A percentile compares a stretch with the other conserved stretches of the same genome.
These are phyloP conservation scores for Wickerhamomyces alni DNA, from an alignment of 805 yeast genomes.

Conservation along the genomic window DNA sequence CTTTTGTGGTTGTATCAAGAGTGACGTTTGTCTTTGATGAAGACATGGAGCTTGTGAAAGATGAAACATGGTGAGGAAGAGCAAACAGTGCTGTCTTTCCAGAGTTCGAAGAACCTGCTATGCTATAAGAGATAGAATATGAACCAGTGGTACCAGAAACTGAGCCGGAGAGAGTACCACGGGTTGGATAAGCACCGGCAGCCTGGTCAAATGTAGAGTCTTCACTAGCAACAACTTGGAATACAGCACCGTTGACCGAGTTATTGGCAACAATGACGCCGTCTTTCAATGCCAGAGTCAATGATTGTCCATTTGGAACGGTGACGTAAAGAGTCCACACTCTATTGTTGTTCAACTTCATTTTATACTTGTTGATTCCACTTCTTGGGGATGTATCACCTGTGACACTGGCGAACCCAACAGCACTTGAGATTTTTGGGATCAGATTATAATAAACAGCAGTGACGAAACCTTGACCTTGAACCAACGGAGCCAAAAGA, in stretches of 20 bases:
- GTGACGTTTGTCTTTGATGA: constrained; percentile 27
- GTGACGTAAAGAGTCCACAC: constrained; percentile 66
- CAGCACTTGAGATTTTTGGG: constrained; percentile 52
- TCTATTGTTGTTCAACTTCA: constrained; percentile 46
- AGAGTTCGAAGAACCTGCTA: constrained; percentile 39
- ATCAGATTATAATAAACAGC: constrained; percentile 49
- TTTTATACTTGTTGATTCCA: constrained; percentile 47
- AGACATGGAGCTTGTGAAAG: constrained; percentile 30
- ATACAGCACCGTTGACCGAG: constrained; percentile 41
- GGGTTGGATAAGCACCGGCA: constrained; percentile 57
- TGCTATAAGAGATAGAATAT: constrained; percentile 38
- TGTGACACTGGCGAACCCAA: constrained; percentile 53
- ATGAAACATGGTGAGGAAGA: constrained; percentile 57
- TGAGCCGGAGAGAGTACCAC: constrained; percentile 37
- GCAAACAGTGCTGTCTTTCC: constrained; percentile 50
- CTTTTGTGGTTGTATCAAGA: constrained; percentile 46
- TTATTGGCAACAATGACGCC: constrained; percentile 38
- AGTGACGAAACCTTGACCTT: constrained; percentile 81
- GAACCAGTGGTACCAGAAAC: constrained; percentile 31
- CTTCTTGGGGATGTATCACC: constrained; percentile 32
- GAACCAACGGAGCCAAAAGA: constrained; percentile 56
- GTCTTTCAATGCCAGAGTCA: constrained; percentile 23
- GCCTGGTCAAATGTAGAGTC: constrained; percentile 46
- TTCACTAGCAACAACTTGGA: constrained; percentile 59
- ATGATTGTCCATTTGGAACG: constrained; percentile 33